Evolutionary conservation across 169 alveolate genomes (phyloP).

Genomic region (Amoebophrya sp.): DNA sequence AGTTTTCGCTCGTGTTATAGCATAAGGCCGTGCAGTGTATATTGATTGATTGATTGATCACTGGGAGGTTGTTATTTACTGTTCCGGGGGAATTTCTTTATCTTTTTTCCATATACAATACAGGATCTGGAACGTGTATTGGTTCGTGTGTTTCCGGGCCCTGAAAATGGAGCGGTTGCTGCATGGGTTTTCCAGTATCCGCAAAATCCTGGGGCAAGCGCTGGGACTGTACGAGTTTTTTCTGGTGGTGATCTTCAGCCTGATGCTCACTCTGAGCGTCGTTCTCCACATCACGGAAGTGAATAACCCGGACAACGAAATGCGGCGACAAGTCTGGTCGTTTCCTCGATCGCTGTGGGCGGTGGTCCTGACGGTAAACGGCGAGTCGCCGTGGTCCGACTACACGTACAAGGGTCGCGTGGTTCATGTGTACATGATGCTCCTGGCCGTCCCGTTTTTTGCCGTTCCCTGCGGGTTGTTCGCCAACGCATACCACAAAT

Average conservation of each 20-base stretch:
- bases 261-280: background rate
- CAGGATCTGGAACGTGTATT: background rate
- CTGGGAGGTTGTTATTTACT: too few relatives aligned
- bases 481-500: background rate
- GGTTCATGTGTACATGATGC: background rate
- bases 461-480: background rate
- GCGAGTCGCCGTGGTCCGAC: slow-evolving; percentile 16
- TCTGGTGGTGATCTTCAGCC: background rate
- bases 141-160: background rate
- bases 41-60: too few relatives aligned
- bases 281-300: background rate
- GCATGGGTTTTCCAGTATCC: background rate
- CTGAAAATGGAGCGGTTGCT: background rate
- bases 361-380: background rate
- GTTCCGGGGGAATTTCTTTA: too few relatives aligned
- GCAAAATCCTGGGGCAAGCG: background rate
- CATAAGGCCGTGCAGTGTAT: too few relatives aligned
- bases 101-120: background rate
- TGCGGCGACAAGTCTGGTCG: background rate
- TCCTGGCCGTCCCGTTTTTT: background rate
- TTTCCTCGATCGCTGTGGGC: background rate
- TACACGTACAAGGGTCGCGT: slow-evolving; percentile 18
- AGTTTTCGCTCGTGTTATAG: too few relatives aligned
- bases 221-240: background rate
- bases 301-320: background rate